Percentiles rank a stretch among this genome's conserved stretches.
These are phyloP conservation scores for Pseudonitzschia delicatissima DNA, from an alignment of 108 stramenopile species.

Conservation along the genomic window DNA sequence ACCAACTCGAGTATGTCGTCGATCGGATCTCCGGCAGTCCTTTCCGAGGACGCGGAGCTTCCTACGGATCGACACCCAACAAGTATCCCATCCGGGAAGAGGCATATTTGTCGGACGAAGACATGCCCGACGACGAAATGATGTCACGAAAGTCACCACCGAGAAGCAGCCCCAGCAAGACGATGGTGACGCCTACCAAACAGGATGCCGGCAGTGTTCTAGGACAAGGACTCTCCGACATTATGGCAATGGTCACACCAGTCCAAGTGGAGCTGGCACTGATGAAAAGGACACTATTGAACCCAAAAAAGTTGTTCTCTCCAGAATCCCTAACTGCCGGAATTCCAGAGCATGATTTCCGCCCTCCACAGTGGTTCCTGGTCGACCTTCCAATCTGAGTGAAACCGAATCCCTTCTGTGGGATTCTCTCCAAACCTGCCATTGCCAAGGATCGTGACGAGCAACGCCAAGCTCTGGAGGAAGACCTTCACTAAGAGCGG, in stretches of 20 bases:
- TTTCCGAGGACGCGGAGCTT: background rate
- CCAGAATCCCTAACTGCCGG: background rate
- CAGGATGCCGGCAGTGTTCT: background rate
- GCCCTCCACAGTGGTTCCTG: constrained; percentile 12
- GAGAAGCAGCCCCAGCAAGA: background rate
- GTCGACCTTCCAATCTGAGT: constrained; percentile 27
- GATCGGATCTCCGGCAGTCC: no score
- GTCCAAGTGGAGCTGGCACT: background rate
- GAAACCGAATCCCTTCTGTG: constrained; percentile 36
- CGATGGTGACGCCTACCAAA: background rate
- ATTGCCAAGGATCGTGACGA: constrained; percentile 17
- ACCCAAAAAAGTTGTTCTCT: background rate
- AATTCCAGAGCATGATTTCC: constrained; percentile 17
- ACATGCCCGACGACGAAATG: constrained; percentile 45
- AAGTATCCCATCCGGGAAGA: background rate
- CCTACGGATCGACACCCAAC: background rate
- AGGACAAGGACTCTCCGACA: background rate
- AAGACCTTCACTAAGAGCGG: constrained; percentile 13
- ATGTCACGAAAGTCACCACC: constrained; percentile 3
- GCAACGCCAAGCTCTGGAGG: constrained; percentile 10
- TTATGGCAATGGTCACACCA: constrained; percentile 1
- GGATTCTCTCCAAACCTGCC: constrained; percentile 36
- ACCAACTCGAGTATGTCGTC: no score
- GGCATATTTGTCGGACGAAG: constrained; percentile 13
- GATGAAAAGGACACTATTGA: background rate